These are phyloP conservation scores for Westerdykella aurantiaca DNA, from an alignment of 2,329 filamentous ascomycete species.

Conservation along the genomic window DNA sequence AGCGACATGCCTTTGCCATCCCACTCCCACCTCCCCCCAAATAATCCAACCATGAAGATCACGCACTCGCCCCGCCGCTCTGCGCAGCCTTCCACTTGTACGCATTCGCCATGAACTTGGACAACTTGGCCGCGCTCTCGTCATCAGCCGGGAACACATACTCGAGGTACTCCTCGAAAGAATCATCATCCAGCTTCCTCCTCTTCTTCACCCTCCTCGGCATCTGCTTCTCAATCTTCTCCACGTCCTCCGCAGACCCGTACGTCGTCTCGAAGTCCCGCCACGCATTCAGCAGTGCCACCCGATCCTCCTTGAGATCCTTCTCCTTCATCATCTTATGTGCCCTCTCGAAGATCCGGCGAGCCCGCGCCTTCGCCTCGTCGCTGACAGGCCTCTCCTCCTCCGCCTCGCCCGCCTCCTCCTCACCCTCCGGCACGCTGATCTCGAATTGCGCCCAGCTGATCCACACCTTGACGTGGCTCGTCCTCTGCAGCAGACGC, in stretches of 20 bases:
- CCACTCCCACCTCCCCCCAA: too few species aligned
- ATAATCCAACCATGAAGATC: too few species aligned
- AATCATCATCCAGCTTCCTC: constrained; percentile 84
- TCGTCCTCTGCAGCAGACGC: constrained; percentile 85
- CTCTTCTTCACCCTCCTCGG: constrained; percentile 88
- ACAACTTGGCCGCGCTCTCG: constrained; percentile 74
- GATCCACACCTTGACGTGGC: constrained; percentile 99
- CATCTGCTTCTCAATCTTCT: constrained; percentile 87
- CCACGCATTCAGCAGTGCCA: constrained; percentile 86
- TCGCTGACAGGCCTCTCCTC: constrained; percentile 64
- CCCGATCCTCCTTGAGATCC: constrained; percentile 89
- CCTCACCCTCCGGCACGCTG: constrained; percentile 68
- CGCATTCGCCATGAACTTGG: constrained; percentile 77
- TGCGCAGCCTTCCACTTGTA: constrained; percentile 76
- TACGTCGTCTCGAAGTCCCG: constrained; percentile 85
- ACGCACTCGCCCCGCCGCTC: constrained; percentile 1
- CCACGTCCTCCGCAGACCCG: constrained; percentile 67
- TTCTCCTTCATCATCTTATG: constrained; percentile 82
- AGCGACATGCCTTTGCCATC: too few species aligned
- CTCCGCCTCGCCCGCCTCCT: constrained; percentile 51
- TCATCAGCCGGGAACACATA: constrained; percentile 97
- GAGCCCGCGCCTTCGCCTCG: constrained; percentile 73
- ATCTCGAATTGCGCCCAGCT: constrained; percentile 98
- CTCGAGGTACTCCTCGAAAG: constrained; percentile 94
- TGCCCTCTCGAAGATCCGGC: constrained; percentile 77